Conservation (phyloP, 768 basidiomycete genomes). For the Tulasnella sp. region DNA sequence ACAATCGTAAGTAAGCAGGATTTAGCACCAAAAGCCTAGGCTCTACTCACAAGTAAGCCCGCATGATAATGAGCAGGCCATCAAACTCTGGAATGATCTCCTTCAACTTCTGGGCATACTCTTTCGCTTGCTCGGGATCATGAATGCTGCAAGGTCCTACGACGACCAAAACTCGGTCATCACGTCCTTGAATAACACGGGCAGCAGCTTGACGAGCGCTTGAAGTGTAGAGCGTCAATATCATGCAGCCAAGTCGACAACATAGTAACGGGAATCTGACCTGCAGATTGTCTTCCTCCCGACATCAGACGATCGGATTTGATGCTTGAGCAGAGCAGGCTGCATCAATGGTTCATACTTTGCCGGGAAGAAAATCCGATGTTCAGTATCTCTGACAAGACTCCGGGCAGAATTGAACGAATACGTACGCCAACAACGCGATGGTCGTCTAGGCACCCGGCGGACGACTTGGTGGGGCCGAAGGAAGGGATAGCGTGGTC, state of each 20-base stretch:
- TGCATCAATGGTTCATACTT: constrained; percentile 94
- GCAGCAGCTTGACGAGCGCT: constrained; percentile 72
- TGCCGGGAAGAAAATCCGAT: neutral
- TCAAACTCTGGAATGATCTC: constrained; percentile 51
- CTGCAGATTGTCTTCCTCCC: constrained; percentile 65
- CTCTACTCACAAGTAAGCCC: constrained; percentile 82
- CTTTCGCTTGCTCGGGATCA: constrained; percentile 73
- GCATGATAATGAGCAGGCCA: constrained; percentile 85
- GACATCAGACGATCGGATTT: constrained; percentile 59
- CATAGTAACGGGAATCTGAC: neutral
- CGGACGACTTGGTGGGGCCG: constrained; percentile 6
- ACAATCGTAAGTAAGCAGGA: neutral
- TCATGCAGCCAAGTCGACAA: neutral
- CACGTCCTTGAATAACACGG: constrained; percentile 70
- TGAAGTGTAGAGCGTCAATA: constrained; percentile 26
- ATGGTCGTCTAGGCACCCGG: constrained; percentile 10
- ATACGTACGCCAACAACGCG: constrained; percentile 7
- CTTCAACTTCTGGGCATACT: constrained; percentile 67
- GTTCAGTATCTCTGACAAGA: neutral
- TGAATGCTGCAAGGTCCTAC: constrained; percentile 97
- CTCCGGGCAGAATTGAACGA: neutral
- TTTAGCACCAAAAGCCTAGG: neutral
- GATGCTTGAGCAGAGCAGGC: constrained; percentile 82
- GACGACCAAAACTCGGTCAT: constrained; percentile 80
- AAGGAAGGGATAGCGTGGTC: neutral